Evolutionary conservation across 2,329 filamentous ascomycete species (phyloP), one percentile per base, ranked within the genome.

Genomic region (Colletotrichum sp.): DNA sequence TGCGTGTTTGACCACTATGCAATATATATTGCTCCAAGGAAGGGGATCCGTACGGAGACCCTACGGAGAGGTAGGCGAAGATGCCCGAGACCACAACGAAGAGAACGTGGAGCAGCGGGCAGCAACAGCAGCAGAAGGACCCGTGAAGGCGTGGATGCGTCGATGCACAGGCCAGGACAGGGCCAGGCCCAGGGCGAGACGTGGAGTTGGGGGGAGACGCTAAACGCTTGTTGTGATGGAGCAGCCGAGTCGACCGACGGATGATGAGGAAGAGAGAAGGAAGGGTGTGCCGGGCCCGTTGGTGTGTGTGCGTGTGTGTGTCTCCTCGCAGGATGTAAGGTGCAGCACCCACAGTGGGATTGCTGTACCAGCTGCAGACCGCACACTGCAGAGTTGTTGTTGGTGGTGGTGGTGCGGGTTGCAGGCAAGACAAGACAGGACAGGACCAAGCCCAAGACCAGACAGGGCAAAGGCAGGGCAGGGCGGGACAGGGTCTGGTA

Each of bases 171-270:
- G 30, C 59, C 66, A 65, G 34, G 66, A 34, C 36, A 63, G 30
- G 65, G 34, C 44, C 49, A 59, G 30, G 59, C 57, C 16, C 59
- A 16, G 39, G 24, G 24, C 52, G 71, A 59, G 71, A 55, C 39
- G 62, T 62, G 55, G 64, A 63, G 57, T 39, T 55, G 71, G 55
- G 57, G 57, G 26, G 24, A 63, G 68, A 55, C 34, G 70, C 70
- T 68, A 66, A 18, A 39, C 66, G 30, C 66, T 21, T 24, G 16
- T 49, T 69, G 52, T 24, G 52, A 69, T 69, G 66, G 69, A 64
- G 72, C 34, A 75, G 52, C 72, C 69, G 62, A 72, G 72, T 62
- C 28, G 72, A 55, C 52, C 69, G 36, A 63, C 52, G 52, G 26
- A 34, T 32, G 28, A 44, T 15, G 30, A 71, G 69, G 62, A 39